Evolutionary conservation across 495 filamentous ascomycete species (phyloP), one percentile per base, ranked within the genome.

Genomic region (Penicillium silybi): DNA sequence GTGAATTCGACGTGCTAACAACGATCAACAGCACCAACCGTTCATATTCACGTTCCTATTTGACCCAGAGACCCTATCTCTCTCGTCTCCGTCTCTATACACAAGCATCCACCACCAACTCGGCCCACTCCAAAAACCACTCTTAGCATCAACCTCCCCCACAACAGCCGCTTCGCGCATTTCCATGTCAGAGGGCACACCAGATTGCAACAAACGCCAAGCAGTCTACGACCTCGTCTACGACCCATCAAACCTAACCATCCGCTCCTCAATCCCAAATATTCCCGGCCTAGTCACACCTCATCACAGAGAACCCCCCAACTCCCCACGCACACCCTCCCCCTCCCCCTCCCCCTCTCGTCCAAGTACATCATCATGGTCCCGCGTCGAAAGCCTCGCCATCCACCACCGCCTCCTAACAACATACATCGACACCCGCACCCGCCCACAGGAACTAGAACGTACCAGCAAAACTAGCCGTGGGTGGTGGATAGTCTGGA

Each of bases 401-500:
- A 90, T 95, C 1, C 90, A 97, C 66, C 85, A 80, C 44, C 86
- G 95, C 54, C 85, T 97, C 27, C 72, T 98, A 13, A 84, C 81
- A 54, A 92, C 87, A 27, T 83, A 90, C 58, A 69, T 71, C 19
- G 77, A 82, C 25, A 89, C 88, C 17, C 77, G 79, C 11, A 70
- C 72, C 16, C 71, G 81, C 10, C 57, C 70, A 1, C 66, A 76
- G 13, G 90, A 92, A 60, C 65, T 85, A 6, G 95, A 97, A 68
- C 74, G 88, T n/a, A 97, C 88, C 11, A 88, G 85, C 68, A 95
- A 96, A 76, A 97, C 92, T 5, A 87, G 75, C 42, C 80, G 91
- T 9, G 91, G 91, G 1, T 98, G 92, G 92, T 98, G 95, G 93
- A 77, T 97, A 23, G 88, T 97, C 44, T 97, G 95, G 92, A 90